Percentiles rank a stretch among this genome's conserved stretches.
phyloP scores from a whole-genome alignment of 176 grass and related monocot genomes.

The Otatea glauca region DNA sequence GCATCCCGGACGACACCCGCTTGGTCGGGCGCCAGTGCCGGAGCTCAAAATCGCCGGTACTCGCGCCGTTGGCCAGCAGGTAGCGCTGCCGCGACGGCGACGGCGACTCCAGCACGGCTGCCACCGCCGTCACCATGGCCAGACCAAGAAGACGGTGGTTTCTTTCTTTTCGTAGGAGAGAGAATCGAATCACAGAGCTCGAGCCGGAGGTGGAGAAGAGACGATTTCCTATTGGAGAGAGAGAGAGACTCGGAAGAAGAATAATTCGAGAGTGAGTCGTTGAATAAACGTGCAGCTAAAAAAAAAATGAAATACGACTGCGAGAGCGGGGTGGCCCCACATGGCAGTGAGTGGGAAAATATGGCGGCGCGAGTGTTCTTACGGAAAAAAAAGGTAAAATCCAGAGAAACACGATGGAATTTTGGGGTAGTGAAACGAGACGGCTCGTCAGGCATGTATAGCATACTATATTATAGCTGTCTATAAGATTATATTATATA shows the following conservation, averaged over 20 bases:
- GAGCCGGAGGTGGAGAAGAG: background rate
- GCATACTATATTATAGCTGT: no score
- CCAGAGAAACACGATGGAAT: constrained; percentile 8
- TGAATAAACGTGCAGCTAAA: background rate
- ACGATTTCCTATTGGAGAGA: background rate
- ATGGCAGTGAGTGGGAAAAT: background rate
- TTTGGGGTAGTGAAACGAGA: constrained; percentile 42
- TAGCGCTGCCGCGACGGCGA: constrained; percentile 20
- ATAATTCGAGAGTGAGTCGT: background rate
- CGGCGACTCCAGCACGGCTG: constrained; percentile 43
- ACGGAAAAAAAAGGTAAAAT: background rate
- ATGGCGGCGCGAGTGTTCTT: background rate
- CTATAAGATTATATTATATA: no score
- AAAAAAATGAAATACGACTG: background rate
- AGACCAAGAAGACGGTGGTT: background rate
- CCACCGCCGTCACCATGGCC: constrained; percentile 50
- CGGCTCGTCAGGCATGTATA: background rate
- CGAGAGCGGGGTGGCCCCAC: background rate
- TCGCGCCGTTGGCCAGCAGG: constrained; percentile 24
- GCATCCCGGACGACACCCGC: background rate
- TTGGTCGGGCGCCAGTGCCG: constrained; percentile 49
- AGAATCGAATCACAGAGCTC: background rate
- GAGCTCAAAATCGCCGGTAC: constrained; percentile 50
- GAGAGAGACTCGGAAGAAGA: background rate
- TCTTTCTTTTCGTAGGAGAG: background rate